Conservation (phyloP, 768 basidiomycete species). For the Leccinum rimulosum region DNA sequence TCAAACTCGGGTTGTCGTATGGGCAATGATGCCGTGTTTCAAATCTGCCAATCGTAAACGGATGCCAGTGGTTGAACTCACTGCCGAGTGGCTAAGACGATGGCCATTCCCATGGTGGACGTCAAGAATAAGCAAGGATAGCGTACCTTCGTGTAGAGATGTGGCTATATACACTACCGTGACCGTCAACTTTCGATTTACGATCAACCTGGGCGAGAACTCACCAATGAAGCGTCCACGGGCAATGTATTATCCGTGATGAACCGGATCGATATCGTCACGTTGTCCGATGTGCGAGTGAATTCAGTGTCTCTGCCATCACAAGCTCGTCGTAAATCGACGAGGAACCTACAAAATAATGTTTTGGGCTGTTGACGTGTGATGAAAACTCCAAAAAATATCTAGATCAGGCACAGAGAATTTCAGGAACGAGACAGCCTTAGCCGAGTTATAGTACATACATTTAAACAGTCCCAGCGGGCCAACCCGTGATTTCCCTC, state of each 20-base stretch:
- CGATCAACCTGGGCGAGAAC: neutral
- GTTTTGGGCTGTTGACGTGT: no score
- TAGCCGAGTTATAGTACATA: neutral
- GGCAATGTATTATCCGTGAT: slow-evolving; percentile 44
- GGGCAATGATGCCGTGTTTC: no score
- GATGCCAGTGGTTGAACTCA: no score
- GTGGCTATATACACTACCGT: slow-evolving; percentile 23
- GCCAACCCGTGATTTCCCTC: neutral
- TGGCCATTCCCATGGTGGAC: neutral
- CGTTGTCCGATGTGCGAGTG: no score
- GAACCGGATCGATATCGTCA: no score
- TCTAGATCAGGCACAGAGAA: neutral
- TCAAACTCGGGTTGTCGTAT: no score
- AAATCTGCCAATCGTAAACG: no score
- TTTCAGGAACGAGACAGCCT: neutral
- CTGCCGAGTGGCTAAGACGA: no score
- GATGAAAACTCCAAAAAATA: no score
- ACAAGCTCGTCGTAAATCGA: no score
- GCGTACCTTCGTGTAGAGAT: slow-evolving; percentile 27
- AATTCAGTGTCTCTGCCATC: no score
- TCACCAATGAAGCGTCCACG: slow-evolving; percentile 45
- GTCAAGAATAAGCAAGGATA: neutral
- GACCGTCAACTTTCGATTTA: neutral
- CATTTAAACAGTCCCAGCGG: neutral
- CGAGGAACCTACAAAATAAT: no score